A percentile compares a stretch with the other conserved stretches of the same genome.
phyloP scores from a whole-genome alignment of 75 land plant species.

The Pinus tabuliformis region DNA sequence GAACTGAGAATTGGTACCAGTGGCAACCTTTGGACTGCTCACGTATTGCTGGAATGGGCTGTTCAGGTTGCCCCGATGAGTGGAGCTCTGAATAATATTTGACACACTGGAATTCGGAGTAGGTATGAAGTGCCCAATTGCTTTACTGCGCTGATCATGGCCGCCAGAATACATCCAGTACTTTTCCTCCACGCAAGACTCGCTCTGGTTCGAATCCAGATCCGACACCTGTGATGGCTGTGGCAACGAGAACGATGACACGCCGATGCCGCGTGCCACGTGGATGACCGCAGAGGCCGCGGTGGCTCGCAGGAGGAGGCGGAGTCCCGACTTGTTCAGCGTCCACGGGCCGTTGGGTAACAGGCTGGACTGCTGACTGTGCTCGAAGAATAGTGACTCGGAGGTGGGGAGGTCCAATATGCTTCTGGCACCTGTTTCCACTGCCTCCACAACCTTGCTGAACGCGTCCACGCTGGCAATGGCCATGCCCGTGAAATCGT shows the following conservation, averaged over 20 bases:
- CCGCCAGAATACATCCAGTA: no score
- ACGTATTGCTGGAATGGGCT: no score
- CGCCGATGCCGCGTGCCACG: conserved; percentile 1
- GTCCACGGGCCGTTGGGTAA: conserved; percentile 5
- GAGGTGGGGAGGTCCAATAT: background rate
- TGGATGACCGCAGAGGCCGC: conserved; percentile 10
- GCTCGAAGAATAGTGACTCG: background rate
- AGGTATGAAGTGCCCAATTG: no score
- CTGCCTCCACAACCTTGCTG: conserved; percentile 34
- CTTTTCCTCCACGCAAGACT: no score
- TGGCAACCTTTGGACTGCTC: no score
- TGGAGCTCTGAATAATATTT: no score
- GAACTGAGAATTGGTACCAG: no score
- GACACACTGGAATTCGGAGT: no score
- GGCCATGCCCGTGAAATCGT: background rate
- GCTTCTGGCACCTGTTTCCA: conserved; percentile 28
- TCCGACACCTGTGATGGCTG: no score
- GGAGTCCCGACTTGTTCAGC: conserved; percentile 25
- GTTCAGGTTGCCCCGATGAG: no score
- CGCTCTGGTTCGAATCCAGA: no score
- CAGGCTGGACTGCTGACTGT: background rate
- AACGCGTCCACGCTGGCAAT: conserved; percentile 43
- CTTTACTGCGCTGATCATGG: no score
- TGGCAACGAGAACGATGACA: background rate
- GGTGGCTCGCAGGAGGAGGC: conserved; percentile 21